Conservation (phyloP, 345 rosid species). For the Lepidium didymum region DNA sequence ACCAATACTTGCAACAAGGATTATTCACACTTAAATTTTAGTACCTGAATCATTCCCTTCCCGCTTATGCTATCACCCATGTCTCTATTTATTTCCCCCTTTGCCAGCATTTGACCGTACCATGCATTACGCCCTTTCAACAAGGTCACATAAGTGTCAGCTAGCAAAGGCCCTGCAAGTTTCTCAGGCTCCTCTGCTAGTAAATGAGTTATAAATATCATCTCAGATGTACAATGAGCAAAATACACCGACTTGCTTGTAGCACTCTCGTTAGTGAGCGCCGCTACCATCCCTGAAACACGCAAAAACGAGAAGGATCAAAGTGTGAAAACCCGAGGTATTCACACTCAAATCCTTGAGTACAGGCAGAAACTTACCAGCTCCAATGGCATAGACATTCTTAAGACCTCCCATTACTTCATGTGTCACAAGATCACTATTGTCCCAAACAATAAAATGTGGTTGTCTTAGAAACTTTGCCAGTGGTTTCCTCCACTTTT, state of each 20-base stretch:
- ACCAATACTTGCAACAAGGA: background rate
- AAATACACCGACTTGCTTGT: slow-evolving; percentile 96
- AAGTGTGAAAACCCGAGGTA: background rate
- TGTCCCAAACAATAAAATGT: slow-evolving; percentile 94
- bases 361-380: slow-evolving; percentile 45
- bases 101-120: slow-evolving; percentile 92
- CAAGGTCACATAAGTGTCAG: slow-evolving; percentile 91
- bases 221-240: slow-evolving; percentile 96
- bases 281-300: slow-evolving; percentile 84
- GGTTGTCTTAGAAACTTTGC: slow-evolving; percentile 89
- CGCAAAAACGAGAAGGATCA: background rate
- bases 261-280: slow-evolving; percentile 91
- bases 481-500: slow-evolving; percentile 86
- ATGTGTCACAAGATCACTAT: slow-evolving; percentile 93
- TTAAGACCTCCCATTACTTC: slow-evolving; percentile 99
- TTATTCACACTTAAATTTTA: background rate
- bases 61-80: slow-evolving; percentile 98
- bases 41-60: slow-evolving; percentile 99
- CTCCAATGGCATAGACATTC: slow-evolving; percentile 99
- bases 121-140: slow-evolving; percentile 95
- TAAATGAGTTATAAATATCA: slow-evolving; percentile 93
- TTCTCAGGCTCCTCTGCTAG: slow-evolving; percentile 93
- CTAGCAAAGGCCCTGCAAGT: slow-evolving; percentile 94
- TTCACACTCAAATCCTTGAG: background rate
- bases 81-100: slow-evolving; percentile 66